These are phyloP conservation scores for Kluyveromyces aestuarii DNA, from an alignment of 805 yeast genomes.

Conservation along the genomic window DNA sequence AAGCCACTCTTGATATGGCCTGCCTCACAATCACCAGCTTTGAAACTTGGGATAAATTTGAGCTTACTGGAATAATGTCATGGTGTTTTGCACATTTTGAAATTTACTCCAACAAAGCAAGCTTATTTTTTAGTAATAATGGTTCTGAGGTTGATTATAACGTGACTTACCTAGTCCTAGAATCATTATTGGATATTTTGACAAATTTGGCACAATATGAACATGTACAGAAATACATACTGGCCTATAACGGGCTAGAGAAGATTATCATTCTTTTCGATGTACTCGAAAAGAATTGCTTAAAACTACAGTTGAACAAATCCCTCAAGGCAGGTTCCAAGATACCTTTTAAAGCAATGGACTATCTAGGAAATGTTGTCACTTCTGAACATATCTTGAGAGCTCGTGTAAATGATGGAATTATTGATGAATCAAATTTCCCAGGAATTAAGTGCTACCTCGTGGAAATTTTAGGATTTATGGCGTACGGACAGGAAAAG, in stretches of 20 bases:
- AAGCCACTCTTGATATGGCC: slow-evolving; percentile 19
- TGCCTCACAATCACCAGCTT: slow-evolving; percentile 30
- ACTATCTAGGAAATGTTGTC: slow-evolving; percentile 19
- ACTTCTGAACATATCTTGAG: slow-evolving; percentile 21
- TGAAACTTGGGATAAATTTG: slow-evolving; percentile 30
- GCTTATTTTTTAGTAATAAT: slow-evolving; percentile 7
- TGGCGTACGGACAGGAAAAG: slow-evolving; percentile 41
- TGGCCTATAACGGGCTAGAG: slow-evolving; percentile 31
- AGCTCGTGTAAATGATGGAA: slow-evolving; percentile 19
- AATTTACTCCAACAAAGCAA: slow-evolving; percentile 15
- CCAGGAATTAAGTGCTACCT: slow-evolving; percentile 61
- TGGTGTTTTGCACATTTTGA: slow-evolving; percentile 31
- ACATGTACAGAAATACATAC: slow-evolving; percentile 29
- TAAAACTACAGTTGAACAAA: slow-evolving; percentile 22
- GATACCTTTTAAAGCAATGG: slow-evolving; percentile 14
- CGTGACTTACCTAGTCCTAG: slow-evolving; percentile 7
- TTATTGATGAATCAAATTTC: slow-evolving; percentile 32
- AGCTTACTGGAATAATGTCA: slow-evolving; percentile 31
- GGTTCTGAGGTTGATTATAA: slow-evolving; percentile 18
- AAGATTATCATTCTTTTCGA: slow-evolving; percentile 25
- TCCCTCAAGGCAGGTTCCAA: slow-evolving; percentile 12
- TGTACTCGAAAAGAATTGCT: slow-evolving; percentile 27
- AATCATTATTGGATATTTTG: slow-evolving; percentile 24
- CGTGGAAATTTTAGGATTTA: slow-evolving; percentile 54
- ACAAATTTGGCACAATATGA: slow-evolving; percentile 27